Conservation (phyloP, 768 basidiomycete species). For the Phlebiopsis gigantea region DNA sequence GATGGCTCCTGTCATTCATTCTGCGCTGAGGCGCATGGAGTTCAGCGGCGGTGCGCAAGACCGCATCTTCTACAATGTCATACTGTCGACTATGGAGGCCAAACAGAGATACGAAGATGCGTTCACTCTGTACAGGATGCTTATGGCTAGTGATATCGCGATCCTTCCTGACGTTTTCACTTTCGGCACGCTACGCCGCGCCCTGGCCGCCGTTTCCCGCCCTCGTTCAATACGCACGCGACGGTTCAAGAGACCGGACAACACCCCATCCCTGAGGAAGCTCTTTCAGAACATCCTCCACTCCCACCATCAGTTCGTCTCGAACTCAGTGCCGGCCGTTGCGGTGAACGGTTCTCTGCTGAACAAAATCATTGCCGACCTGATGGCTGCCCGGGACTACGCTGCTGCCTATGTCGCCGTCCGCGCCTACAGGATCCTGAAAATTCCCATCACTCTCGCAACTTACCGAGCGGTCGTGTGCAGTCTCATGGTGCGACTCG, state of each 20-base stretch:
- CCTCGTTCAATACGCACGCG: background rate
- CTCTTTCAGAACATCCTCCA: slow-evolving; percentile 1
- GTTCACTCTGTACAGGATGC: background rate
- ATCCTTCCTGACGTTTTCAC: slow-evolving; percentile 1
- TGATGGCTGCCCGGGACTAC: slow-evolving; percentile 42
- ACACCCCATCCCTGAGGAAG: background rate
- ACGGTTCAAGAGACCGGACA: background rate
- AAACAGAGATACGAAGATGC: background rate
- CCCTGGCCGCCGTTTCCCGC: background rate
- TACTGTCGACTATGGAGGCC: background rate
- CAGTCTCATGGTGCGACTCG: slow-evolving; percentile 12
- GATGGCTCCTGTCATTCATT: background rate
- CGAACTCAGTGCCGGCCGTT: background rate
- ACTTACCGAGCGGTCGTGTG: slow-evolving; percentile 18
- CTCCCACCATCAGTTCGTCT: background rate
- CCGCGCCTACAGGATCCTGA: slow-evolving; percentile 16
- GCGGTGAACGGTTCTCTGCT: slow-evolving; percentile 26
- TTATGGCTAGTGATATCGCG: background rate
- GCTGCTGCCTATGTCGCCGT: slow-evolving; percentile 40
- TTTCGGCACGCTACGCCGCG: background rate
- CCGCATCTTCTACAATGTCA: background rate
- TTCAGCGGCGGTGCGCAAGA: background rate
- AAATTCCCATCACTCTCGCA: slow-evolving; percentile 8
- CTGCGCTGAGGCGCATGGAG: background rate
- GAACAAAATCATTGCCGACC: slow-evolving; percentile 38